Percentiles rank a stretch among this genome's conserved stretches.
These are phyloP conservation scores for Warburgia ugandensis DNA, from an alignment of 164 flowering plant genomes.

Conservation along the genomic window DNA sequence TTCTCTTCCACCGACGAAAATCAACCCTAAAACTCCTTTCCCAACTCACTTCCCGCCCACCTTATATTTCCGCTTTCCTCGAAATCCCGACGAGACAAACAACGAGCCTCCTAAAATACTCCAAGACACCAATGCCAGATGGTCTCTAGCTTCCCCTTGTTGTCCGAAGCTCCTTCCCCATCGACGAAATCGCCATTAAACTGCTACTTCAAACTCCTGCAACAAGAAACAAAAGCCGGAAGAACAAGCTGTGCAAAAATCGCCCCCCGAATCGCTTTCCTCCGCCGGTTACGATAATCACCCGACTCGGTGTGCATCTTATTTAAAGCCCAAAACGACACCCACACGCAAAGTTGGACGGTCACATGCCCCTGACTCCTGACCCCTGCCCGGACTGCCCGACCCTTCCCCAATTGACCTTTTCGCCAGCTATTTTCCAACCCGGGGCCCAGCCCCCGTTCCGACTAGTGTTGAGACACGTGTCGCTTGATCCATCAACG, in stretches of 20 bases:
- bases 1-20: background rate
- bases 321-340: conserved; percentile 10
- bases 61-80: background rate
- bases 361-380: no score
- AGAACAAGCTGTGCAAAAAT: no score
- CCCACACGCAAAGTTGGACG: no score
- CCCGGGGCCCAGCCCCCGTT: no score
- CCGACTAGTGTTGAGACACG: no score
- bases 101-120: background rate
- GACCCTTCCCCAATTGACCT: background rate
- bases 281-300: no score
- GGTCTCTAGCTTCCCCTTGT: conserved; percentile 7
- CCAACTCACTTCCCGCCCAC: background rate
- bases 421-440: background rate
- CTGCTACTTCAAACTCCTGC: no score
- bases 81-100: conserved; percentile 4
- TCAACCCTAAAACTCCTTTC: background rate
- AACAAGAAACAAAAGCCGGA: no score
- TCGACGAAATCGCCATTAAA: conserved; percentile 19
- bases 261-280: no score
- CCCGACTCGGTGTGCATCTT: background rate
- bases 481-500: no score
- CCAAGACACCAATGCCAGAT: conserved; percentile 6
- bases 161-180: conserved; percentile 10
- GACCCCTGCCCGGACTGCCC: conserved; percentile 4